These are phyloP conservation scores for Dillenia turbinata DNA, from an alignment of 164 flowering plant genomes.

Conservation along the genomic window DNA sequence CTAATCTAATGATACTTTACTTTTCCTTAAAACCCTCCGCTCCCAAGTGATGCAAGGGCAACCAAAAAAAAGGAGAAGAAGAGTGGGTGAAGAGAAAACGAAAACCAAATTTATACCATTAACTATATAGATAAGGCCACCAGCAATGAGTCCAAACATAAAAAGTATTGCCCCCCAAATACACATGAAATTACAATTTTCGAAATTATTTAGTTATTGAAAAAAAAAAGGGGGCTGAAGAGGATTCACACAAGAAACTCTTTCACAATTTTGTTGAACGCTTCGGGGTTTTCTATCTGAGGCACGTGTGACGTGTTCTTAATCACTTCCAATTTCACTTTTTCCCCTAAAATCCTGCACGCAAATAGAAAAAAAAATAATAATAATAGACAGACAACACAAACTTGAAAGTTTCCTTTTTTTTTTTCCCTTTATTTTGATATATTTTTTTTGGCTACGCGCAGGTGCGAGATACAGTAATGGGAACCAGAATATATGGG, in stretches of 20 bases:
- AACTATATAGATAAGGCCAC: too few relatives aligned
- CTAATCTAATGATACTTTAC: too few relatives aligned
- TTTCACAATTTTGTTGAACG: constrained; percentile 42
- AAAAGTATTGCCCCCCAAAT: constrained; percentile 54
- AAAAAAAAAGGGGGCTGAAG: not conserved
- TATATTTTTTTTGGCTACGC: too few relatives aligned
- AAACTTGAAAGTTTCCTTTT: too few relatives aligned
- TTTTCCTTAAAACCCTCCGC: too few relatives aligned
- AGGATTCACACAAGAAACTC: constrained; percentile 18
- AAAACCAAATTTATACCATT: not conserved
- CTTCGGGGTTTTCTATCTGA: constrained; percentile 38
- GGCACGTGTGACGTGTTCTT: constrained; percentile 51
- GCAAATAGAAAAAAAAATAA: too few relatives aligned
- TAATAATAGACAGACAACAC: too few relatives aligned
- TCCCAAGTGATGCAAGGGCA: too few relatives aligned
- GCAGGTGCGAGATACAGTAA: too few relatives aligned
- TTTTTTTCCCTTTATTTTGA: too few relatives aligned
- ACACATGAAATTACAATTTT: constrained; percentile 28
- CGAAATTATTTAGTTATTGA: too few relatives aligned
- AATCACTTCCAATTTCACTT: constrained; percentile 50
- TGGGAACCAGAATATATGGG: too few relatives aligned
- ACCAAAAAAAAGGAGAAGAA: not conserved
- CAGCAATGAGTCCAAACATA: constrained; percentile 18
- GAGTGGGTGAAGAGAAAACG: constrained; percentile 1
- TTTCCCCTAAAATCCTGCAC: constrained; percentile 53